Evolutionary conservation across 495 filamentous ascomycete genomes (phyloP).

Genomic region (Penicillium coffeae): DNA sequence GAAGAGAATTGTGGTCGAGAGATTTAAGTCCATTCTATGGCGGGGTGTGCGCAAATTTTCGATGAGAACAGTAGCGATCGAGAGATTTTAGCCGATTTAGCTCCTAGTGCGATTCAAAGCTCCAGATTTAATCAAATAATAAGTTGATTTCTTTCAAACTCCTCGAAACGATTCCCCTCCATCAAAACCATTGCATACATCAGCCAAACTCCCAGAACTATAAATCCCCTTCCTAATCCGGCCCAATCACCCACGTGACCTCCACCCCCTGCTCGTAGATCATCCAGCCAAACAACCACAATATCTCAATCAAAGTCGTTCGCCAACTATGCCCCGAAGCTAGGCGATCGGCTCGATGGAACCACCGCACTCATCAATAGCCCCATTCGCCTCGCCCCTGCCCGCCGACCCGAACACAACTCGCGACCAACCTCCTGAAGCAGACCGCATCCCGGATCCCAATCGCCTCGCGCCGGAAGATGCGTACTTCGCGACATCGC

Average conservation of each 20-base stretch:
- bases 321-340: conserved; percentile 30
- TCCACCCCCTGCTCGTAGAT: conserved; percentile 4
- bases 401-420: conserved; percentile 46
- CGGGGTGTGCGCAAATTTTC: too few species aligned
- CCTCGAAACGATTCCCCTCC: neutral
- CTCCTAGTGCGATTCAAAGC: too few species aligned
- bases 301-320: neutral
- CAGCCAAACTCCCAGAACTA: neutral
- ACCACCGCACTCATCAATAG: conserved; percentile 33
- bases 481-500: conserved; percentile 63
- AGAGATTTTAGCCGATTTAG: too few species aligned
- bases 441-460: conserved; percentile 50
- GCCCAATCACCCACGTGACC: neutral
- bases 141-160: neutral
- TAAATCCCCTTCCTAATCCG: neutral
- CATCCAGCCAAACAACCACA: conserved; percentile 1
- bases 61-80: too few species aligned
- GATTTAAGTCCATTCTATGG: too few species aligned
- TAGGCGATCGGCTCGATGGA: conserved; percentile 36
- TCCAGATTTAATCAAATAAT: too few species aligned
- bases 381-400: conserved; percentile 37
- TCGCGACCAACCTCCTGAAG: conserved; percentile 38
- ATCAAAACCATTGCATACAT: neutral
- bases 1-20: too few species aligned
- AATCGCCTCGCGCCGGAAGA: conserved; percentile 75